Conservation (phyloP, 768 basidiomycete genomes). For the Hortiboletus flavorubellus region DNA sequence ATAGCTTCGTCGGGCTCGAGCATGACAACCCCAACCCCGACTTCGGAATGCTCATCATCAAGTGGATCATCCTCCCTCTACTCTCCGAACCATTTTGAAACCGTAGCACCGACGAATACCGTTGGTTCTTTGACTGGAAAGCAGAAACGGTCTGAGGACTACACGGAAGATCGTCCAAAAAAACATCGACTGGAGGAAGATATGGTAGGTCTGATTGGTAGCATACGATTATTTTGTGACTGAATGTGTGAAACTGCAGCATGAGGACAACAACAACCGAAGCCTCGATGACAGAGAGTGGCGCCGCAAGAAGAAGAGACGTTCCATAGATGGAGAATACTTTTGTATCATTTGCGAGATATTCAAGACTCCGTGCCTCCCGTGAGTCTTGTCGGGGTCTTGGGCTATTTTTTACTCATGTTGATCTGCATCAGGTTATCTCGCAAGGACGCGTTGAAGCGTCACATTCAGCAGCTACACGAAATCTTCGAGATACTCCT, state of each 20-base stretch:
- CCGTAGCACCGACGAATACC: not conserved
- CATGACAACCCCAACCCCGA: not conserved
- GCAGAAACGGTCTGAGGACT: not conserved
- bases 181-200: not conserved
- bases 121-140: not conserved
- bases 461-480: not conserved
- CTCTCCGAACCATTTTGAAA: not conserved
- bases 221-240: not conserved
- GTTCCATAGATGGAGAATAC: not conserved
- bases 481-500: not conserved
- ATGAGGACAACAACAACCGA: not conserved
- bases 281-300: not conserved
- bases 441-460: slow-evolving; percentile 7
- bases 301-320: not conserved
- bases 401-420: not conserved
- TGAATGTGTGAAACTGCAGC: not conserved
- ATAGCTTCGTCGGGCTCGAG: no score
- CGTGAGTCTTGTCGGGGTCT: not conserved
- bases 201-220: not conserved
- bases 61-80: not conserved
- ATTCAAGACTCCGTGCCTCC: accelerated
- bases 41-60: not conserved
- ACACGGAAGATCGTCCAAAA: not conserved
- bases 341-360: not conserved
- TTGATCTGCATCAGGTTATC: not conserved